Evolutionary conservation across 371 early-diverging fungal genomes (phyloP).

Genomic region (Mucor lusitanicus): DNA sequence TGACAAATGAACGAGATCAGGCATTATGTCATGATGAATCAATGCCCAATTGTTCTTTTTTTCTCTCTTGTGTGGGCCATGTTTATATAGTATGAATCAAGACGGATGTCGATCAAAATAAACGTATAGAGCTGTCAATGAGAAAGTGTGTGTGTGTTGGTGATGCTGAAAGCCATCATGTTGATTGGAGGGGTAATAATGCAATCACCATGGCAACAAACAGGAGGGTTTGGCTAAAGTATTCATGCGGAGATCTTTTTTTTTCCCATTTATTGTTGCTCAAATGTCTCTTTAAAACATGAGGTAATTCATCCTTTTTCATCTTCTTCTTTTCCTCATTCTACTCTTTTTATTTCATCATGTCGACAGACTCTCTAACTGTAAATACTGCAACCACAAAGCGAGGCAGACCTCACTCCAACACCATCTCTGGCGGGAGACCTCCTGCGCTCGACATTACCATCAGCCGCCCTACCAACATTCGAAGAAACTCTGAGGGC

Average conservation of each 20-base stretch:
- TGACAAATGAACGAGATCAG: not conserved
- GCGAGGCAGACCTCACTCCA: slow-evolving; percentile 13
- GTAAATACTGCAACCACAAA: not conserved
- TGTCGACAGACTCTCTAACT: not conserved
- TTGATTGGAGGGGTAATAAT: not conserved
- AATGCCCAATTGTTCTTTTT: not conserved
- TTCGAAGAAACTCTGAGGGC: slow-evolving; percentile 31
- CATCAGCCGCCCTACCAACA: slow-evolving; percentile 6
- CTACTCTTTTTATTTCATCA: not conserved
- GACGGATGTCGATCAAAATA: not conserved
- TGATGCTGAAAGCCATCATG: not conserved
- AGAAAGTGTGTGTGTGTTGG: not conserved
- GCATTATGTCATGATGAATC: slow-evolving; percentile 1
- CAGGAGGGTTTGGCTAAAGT: not conserved
- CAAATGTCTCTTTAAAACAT: not conserved
- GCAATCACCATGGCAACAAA: not conserved
- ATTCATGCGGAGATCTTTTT: slow-evolving; percentile 9
- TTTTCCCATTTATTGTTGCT: not conserved
- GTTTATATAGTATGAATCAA: too few relatives aligned
- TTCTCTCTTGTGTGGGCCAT: not conserved
- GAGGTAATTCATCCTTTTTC: not conserved
- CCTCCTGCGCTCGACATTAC: slow-evolving; percentile 21
- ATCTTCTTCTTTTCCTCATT: not conserved
- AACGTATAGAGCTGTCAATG: not conserved
- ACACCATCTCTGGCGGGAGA: slow-evolving; percentile 31